Percentiles rank a stretch among this genome's conserved stretches.
These are phyloP conservation scores for Selaginella moellendorffii DNA, from an alignment of 75 land plant genomes.

Conservation along the genomic window DNA sequence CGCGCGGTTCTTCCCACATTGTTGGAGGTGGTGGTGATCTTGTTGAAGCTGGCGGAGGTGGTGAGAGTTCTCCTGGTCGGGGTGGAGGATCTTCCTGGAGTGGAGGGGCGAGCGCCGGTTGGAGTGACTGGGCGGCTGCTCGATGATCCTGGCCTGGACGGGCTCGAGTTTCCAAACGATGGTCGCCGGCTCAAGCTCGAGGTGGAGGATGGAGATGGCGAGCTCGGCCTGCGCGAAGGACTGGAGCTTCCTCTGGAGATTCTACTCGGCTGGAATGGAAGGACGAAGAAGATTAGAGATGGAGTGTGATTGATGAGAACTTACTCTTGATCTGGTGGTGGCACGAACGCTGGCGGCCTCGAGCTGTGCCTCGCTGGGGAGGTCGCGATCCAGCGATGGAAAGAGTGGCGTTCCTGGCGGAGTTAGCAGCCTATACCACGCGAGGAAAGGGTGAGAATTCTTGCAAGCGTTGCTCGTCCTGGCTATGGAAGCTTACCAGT, in stretches of 20 bases:
- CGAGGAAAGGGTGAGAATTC: too few relatives aligned
- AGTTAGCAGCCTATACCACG: constrained; percentile 72
- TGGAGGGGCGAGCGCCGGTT: constrained; percentile 4
- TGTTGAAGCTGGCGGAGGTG: constrained; percentile 4
- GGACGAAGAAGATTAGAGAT: neutral
- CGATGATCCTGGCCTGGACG: neutral
- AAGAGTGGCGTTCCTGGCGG: constrained; percentile 95
- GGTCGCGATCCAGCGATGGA: constrained; percentile 75
- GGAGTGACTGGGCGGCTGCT: neutral
- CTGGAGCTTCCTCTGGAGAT: constrained; percentile 14
- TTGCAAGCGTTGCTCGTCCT: too few relatives aligned
- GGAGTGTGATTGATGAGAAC: neutral
- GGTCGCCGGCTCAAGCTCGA: neutral
- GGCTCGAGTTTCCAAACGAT: neutral
- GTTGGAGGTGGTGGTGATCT: neutral
- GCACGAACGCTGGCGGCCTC: neutral
- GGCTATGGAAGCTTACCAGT: too few relatives aligned
- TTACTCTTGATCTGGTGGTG: constrained; percentile 10
- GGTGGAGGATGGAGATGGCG: neutral
- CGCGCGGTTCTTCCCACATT: neutral
- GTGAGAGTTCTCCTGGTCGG: constrained; percentile 14
- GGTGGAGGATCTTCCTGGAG: constrained; percentile 12
- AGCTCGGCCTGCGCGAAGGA: constrained; percentile 11
- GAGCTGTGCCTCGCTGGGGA: constrained; percentile 13
- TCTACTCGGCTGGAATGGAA: constrained; percentile 1